Evolutionary conservation across 352 stramenopile species (phyloP), one percentile per base, ranked within the genome.

Genomic region (Phytophthora sansomeana): DNA sequence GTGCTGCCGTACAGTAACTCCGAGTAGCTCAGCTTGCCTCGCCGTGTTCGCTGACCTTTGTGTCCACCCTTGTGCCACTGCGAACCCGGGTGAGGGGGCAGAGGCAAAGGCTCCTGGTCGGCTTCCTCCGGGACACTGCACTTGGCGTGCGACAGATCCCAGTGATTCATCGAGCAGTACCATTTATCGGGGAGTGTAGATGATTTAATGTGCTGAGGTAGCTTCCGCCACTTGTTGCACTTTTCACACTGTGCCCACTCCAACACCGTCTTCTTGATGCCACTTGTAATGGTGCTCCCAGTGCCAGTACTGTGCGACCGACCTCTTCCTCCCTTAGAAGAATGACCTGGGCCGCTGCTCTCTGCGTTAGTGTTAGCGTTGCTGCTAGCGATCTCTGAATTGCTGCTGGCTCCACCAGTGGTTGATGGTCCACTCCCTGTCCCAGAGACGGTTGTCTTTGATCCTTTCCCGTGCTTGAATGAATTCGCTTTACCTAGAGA

Each of bases 101-200:
- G 62, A 1, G 75, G 69, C 11, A 92, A 33, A 7, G 84, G 80
- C n/a, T 92, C 86, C 46, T 92, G 77, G 29, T 96, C 87, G 19
- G 78, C 81, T 76, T 96, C 85, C 55, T 96, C 83, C 2, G 87
- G 77, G 13, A 89, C 75, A 19, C 71, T 78, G 43, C 87, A 96
- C 42, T 85, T 92, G 5, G 85, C 84, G 32, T 82, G 84, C 4
- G 75, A 90, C n/a, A 82, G 67, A 69, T 98, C 96, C 85, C 94
- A 98, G 29, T 90, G 84, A 73, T 99, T 99, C 82, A 99, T 92
- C 17, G 91, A 87, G 75, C 97, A 99, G 65, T 97, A 99, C 97
- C 97, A 99, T 60, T 97, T 90, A 66, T 98, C 93, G 5, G 96
- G 96, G 13, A 99, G 81, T 24, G 81, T 95, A 8, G 94, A 93